Evolutionary conservation across 164 flowering plant genomes (phyloP), one percentile per base, ranked within the genome.

Genomic region (Saururus chinensis): DNA sequence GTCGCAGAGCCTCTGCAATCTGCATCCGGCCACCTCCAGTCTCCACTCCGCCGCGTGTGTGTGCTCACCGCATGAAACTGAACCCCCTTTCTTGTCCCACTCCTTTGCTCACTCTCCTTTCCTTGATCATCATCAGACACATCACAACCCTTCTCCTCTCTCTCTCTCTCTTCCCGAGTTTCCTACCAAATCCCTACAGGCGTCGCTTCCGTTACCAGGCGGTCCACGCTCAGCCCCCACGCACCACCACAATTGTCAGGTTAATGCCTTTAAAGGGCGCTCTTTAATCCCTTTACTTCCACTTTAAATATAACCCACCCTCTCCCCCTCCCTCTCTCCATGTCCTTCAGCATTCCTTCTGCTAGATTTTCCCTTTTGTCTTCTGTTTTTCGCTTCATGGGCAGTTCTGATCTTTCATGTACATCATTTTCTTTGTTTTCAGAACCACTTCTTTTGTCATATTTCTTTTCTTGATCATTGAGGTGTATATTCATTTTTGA

Each of bases 181-280:
- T n/a, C n/a, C n/a, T n/a, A n/a, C n/a, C n/a, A n/a, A n/a, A n/a
- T 35, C 65, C 51, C 49, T 12, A 40, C 45, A n/a, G 25, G 9
- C 57, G 65, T 62, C 64, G 48, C 23, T 53, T 62, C 51, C 65
- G 49, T 62, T 53, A 62, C 57, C 25, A 21, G n/a, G 37, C 57
- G 19, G 65, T 62, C 64, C 52, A 62, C 37, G n/a, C 45, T 62
- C 26, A 35, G 55, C 13, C 25, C 51, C 13, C 49, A 51, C 9
- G 30, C 11, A 51, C 24, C 40, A 13, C 64, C 9, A 11, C 35
- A 20, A 23, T 21, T 55, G 23, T 7, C 23, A 26, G n/a, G n/a
- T n/a, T n/a, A 55, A 55, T 24, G 30, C 7, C 30, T 14, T 23
- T 55, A 55, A 20, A 55, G 13, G 23, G 20, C 20, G 23, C 58